Evolutionary conservation across 2,329 filamentous ascomycete species (phyloP).

Genomic region (Stromatinia cepivora): DNA sequence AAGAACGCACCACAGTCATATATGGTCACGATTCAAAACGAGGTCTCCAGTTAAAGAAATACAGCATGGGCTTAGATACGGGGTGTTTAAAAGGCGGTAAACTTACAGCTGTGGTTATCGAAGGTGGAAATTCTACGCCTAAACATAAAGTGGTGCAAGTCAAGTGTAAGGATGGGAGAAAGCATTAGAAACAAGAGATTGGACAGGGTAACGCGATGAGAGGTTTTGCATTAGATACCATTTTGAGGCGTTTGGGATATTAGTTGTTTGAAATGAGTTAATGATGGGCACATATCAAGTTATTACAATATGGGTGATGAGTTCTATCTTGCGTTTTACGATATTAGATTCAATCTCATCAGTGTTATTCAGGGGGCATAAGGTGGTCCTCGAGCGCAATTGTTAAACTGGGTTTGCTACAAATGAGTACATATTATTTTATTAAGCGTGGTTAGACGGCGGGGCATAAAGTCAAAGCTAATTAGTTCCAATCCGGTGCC

Average conservation of each 20-base stretch:
- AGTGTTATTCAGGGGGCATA: neutral
- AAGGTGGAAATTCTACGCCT: conserved; percentile 49
- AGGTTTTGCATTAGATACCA: conserved; percentile 8
- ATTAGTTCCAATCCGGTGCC: neutral
- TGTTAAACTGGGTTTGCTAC: neutral
- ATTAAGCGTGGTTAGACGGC: neutral
- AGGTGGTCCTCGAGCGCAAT: neutral
- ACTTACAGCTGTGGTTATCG: conserved; percentile 76
- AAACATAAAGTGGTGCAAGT: conserved; percentile 38
- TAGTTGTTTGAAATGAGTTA: neutral
- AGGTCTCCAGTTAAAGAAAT: conserved; percentile 66
- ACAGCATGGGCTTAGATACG: conserved; percentile 83
- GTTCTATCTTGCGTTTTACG: neutral
- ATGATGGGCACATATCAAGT: neutral
- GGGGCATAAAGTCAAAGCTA: neutral
- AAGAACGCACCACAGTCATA: conserved; percentile 63
- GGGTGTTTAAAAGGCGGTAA: conserved; percentile 75
- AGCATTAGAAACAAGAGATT: conserved; percentile 9
- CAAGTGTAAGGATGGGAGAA: conserved; percentile 35
- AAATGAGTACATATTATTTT: neutral
- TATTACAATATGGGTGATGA: neutral
- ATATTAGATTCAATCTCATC: neutral
- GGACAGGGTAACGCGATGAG: neutral
- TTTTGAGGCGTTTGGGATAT: neutral
- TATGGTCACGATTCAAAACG: conserved; percentile 83